Evolutionary conservation across 2,329 filamentous ascomycete genomes (phyloP).

Genomic region (Lecanicillium sp.): DNA sequence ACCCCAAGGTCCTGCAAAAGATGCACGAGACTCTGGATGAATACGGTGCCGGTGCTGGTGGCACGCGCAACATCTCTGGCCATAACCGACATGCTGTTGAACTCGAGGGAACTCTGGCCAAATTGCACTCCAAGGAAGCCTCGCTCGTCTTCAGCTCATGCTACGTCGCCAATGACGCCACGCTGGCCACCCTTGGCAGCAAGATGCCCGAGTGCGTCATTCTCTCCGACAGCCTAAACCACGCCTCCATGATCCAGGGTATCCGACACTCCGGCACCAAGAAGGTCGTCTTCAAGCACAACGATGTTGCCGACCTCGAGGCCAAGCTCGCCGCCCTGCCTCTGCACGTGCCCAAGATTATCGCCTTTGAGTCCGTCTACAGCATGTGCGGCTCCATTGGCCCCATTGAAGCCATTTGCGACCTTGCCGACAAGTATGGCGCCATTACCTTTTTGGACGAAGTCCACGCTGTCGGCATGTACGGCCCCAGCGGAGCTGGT

Average conservation of each 20-base stretch:
- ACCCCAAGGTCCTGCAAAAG: slow-evolving; percentile 72
- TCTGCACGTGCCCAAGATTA: slow-evolving; percentile 84
- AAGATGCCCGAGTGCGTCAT: slow-evolving; percentile 96
- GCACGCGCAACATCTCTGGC: slow-evolving; percentile 94
- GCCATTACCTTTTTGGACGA: slow-evolving; percentile 97
- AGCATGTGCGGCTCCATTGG: slow-evolving; percentile 98
- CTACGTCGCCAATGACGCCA: slow-evolving; percentile 97
- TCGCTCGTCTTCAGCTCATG: slow-evolving; percentile 95
- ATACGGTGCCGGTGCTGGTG: slow-evolving; percentile 91
- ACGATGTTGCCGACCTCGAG: slow-evolving; percentile 89
- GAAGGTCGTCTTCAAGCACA: slow-evolving; percentile 99
- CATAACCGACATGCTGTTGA: slow-evolving; percentile 92
- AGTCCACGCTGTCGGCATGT: slow-evolving; percentile 99
- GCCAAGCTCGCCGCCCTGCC: slow-evolving; percentile 85
- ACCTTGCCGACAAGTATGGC: slow-evolving; percentile 94
- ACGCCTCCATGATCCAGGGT: slow-evolving; percentile 98
- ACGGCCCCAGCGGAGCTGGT: slow-evolving; percentile 89
- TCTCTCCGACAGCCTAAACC: slow-evolving; percentile 93
- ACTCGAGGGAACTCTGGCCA: slow-evolving; percentile 74
- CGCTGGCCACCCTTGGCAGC: slow-evolving; percentile 90
- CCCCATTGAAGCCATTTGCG: slow-evolving; percentile 91
- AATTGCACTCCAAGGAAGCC: slow-evolving; percentile 84
- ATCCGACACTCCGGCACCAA: slow-evolving; percentile 95
- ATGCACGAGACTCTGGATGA: slow-evolving; percentile 95
- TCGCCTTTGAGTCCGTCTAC: slow-evolving; percentile 97